Evolutionary conservation across 2,329 filamentous ascomycete genomes (phyloP).

Genomic region (Stagonosporopsis rhizophila): DNA sequence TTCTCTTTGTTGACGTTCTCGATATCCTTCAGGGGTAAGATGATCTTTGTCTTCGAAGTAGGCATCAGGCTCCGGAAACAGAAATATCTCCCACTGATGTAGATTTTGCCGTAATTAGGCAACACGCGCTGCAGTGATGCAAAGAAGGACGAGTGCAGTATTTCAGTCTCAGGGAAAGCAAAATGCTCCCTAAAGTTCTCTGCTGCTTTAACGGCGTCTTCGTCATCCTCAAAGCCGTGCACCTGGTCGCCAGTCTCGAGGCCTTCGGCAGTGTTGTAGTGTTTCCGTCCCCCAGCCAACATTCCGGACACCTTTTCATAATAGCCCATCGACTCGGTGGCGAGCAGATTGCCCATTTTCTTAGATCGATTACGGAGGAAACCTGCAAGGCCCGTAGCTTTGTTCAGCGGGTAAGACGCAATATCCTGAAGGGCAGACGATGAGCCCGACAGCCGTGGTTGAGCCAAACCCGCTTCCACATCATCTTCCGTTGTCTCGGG

Average conservation of each 20-base stretch:
- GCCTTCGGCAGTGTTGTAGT: constrained; percentile 80
- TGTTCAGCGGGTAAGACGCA: constrained; percentile 80
- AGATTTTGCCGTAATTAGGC: constrained; percentile 95
- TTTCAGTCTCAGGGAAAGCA: constrained; percentile 82
- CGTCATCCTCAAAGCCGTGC: constrained; percentile 63
- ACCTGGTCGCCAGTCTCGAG: constrained; percentile 69
- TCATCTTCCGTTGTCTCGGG: constrained; percentile 23
- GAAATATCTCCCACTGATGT: constrained; percentile 84
- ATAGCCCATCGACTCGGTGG: constrained; percentile 93
- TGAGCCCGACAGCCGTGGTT: constrained; percentile 49
- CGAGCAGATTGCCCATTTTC: constrained; percentile 80
- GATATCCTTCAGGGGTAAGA: constrained; percentile 87
- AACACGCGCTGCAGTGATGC: constrained; percentile 89
- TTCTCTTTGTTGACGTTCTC: constrained; percentile 95
- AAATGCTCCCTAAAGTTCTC: constrained; percentile 87
- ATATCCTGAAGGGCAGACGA: constrained; percentile 65
- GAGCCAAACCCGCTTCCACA: constrained; percentile 32
- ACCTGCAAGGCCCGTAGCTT: constrained; percentile 81
- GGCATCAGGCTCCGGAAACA: constrained; percentile 93
- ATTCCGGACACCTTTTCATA: constrained; percentile 97
- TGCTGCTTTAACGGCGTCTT: constrained; percentile 61
- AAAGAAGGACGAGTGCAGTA: constrained; percentile 87
- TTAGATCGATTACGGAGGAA: constrained; percentile 82
- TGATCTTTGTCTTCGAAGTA: constrained; percentile 88
- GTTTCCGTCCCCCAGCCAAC: constrained; percentile 89